Conservation (phyloP, 208 protist species). For the Angomonas desouzai region DNA sequence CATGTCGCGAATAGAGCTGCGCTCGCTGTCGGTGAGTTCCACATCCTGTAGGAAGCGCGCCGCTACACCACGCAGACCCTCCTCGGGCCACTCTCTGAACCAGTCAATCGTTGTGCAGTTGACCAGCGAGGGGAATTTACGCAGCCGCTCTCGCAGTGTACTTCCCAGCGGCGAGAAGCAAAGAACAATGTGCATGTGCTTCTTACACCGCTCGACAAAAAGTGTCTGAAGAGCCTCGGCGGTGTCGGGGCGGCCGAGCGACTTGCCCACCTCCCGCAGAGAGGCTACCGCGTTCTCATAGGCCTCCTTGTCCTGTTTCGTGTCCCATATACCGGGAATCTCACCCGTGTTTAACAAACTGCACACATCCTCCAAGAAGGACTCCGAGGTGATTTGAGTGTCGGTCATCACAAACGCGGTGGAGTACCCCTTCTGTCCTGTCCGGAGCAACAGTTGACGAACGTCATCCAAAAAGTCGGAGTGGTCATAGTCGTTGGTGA, state of each 20-base stretch:
- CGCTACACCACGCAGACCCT: constrained; percentile 92
- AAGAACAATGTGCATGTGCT: constrained; percentile 95
- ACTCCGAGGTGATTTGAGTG: constrained; percentile 93
- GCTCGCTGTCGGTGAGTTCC: constrained; percentile 71
- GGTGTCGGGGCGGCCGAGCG: constrained; percentile 80
- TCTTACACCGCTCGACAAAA: constrained; percentile 91
- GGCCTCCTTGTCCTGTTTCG: constrained; percentile 88
- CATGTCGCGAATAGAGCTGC: constrained; percentile 70
- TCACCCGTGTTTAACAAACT: constrained; percentile 96
- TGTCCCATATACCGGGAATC: constrained; percentile 93
- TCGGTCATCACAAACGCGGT: constrained; percentile 96
- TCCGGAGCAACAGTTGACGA: constrained; percentile 83
- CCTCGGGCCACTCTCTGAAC: constrained; percentile 96
- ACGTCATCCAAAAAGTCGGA: constrained; percentile 96
- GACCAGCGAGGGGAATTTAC: constrained; percentile 97
- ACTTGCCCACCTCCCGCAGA: constrained; percentile 81
- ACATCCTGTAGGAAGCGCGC: constrained; percentile 81
- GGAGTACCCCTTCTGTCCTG: constrained; percentile 90
- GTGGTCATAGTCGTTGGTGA: constrained; percentile 93
- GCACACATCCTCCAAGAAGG: constrained; percentile 97
- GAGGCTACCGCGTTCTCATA: constrained; percentile 87
- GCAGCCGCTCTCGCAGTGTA: constrained; percentile 90
- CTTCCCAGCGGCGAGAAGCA: constrained; percentile 97
- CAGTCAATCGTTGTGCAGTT: constrained; percentile 99
- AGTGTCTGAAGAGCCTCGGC: constrained; percentile 80